Evolutionary conservation across 192 early-diverging fungal species (phyloP), one percentile per base, ranked within the genome.

Genomic region (Pilobolus umbonatus): DNA sequence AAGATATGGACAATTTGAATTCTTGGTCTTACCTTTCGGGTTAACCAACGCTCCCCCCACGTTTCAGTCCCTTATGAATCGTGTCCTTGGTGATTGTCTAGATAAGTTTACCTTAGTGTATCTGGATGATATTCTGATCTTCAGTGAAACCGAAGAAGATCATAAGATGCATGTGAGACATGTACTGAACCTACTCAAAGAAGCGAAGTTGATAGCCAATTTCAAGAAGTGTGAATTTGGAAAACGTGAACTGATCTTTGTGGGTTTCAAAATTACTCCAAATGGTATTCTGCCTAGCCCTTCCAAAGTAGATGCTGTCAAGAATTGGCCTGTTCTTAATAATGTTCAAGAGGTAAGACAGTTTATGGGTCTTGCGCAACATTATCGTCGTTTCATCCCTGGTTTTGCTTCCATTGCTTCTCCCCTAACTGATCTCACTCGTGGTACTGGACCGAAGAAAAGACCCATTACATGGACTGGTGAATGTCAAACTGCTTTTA

Each of bases 21-120:
- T 57, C 30, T 28, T 58, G 0, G 81, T 85, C 17, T 58, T 88
- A 52, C 84, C 83, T 0, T 83, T 86, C 52, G 85, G 84, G 0
- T 48, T 89, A 5, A 72, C 64, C 15, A 87, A 85, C 60, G 75
- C 75, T 0, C 79, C 80, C 0, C 82, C 79, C 0, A 69, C 75
- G 0, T 88, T 88, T 64, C 72, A 77, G 55, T 47, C 46, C 0
- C 25, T 76, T 1, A 78, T 83, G 30, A 77, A 81, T 51, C 46
- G 72, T 22, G 38, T 77, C 0, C 60, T 87, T 32, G 11, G 34
- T 0, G 72, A 74, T 14, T 19, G 62, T 15, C 21, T 77, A 1
- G 68, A 77, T 36, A 24, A 65, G 11, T 54, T 55, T 15, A 65
- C 55, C 44, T 57, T 65, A 34, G 58, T 71, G 1, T 80, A 75